phyloP scores from a whole-genome alignment of 176 grass and related monocot species.

The Coix lacrymajobi region DNA sequence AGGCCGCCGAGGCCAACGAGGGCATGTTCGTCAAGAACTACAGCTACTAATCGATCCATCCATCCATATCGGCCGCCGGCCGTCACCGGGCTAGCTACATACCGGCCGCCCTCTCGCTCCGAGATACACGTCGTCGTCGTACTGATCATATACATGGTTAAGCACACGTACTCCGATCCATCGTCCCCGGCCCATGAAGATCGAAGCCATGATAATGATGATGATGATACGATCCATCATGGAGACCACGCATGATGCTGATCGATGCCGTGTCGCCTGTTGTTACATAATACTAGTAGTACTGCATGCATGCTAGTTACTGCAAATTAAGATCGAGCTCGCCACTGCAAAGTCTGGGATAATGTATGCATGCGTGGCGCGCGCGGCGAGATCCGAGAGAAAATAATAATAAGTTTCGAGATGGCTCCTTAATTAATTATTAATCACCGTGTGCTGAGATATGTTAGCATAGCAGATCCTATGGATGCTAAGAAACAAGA shows the following conservation, averaged over 20 bases:
- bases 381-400: neutral
- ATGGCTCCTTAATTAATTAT: neutral
- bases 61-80: too few species aligned
- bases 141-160: neutral
- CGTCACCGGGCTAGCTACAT: neutral
- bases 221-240: neutral
- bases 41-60: constrained; percentile 62
- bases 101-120: neutral
- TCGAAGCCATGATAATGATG: neutral
- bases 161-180: neutral
- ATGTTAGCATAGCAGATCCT: too few species aligned
- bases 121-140: neutral
- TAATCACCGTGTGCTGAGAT: neutral
- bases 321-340: neutral
- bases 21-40: constrained; percentile 77
- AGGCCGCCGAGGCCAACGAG: constrained; percentile 63
- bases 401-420: neutral
- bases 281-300: neutral
- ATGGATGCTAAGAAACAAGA: too few species aligned
- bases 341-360: neutral
- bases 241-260: neutral
- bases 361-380: neutral
- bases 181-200: too few species aligned
- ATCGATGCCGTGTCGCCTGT: neutral
- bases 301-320: neutral